Evolutionary conservation across 192 early-diverging fungal genomes (phyloP).

Genomic region (Mortierella claussenii): DNA sequence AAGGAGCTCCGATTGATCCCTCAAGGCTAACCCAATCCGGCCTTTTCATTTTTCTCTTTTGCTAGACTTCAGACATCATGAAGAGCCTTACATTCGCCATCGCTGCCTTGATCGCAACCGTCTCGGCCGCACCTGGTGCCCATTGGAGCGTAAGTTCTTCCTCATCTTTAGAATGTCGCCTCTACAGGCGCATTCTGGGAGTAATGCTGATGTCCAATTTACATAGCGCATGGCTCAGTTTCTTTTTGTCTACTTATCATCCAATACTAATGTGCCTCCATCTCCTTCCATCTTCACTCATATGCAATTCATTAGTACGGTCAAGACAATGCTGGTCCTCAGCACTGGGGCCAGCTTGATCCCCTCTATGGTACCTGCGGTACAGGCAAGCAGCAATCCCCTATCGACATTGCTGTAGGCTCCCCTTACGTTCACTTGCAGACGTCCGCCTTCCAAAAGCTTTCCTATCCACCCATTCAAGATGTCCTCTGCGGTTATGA

Average conservation of each 20-base stretch:
- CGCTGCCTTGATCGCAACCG: background rate
- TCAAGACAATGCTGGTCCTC: constrained; percentile 17
- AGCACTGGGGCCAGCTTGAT: constrained; percentile 41
- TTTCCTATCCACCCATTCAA: constrained; percentile 12
- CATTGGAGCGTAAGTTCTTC: background rate
- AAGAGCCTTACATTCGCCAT: background rate
- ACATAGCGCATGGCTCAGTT: background rate
- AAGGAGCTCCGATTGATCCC: too few relatives aligned
- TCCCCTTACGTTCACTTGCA: constrained; percentile 7
- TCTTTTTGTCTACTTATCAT: background rate
- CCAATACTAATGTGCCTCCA: background rate
- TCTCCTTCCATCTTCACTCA: background rate
- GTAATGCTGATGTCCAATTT: background rate
- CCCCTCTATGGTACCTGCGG: constrained; percentile 31
- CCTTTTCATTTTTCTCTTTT: too few relatives aligned
- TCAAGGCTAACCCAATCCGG: too few relatives aligned
- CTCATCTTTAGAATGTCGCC: background rate
- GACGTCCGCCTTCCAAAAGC: background rate
- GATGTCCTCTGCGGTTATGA: constrained; percentile 43
- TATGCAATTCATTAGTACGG: constrained; percentile 12
- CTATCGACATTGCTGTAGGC: constrained; percentile 56
- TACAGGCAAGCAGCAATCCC: constrained; percentile 59
- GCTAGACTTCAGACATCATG: too few relatives aligned
- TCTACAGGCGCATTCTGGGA: background rate
- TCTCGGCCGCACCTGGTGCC: background rate